These are phyloP conservation scores for Neurospora cerealis DNA, from an alignment of 495 filamentous ascomycete genomes.

Conservation along the genomic window DNA sequence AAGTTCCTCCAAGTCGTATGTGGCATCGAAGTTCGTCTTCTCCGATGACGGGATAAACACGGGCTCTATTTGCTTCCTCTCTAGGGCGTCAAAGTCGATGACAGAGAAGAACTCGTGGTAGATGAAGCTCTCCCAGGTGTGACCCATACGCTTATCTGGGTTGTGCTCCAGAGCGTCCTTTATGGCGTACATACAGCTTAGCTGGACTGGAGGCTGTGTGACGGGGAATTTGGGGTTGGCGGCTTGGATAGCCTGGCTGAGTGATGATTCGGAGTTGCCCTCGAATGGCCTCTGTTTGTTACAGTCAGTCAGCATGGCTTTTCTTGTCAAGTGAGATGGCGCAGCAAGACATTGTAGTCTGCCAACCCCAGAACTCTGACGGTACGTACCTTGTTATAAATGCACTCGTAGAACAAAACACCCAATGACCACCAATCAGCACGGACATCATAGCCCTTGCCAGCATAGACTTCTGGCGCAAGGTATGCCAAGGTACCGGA, in stretches of 20 bases:
- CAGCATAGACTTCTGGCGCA: conserved; percentile 89
- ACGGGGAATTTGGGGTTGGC: conserved; percentile 79
- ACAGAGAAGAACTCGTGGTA: conserved; percentile 80
- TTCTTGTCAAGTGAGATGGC: conserved; percentile 4
- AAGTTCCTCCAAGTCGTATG: conserved; percentile 92
- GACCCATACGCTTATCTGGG: conserved; percentile 68
- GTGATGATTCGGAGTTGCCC: conserved; percentile 67
- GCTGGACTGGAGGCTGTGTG: conserved; percentile 79
- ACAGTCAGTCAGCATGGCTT: conserved; percentile 29
- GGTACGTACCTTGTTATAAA: conserved; percentile 83
- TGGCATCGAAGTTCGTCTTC: conserved; percentile 98
- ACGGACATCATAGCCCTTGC: conserved; percentile 72
- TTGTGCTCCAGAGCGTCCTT: conserved; percentile 72
- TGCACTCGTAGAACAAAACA: conserved; percentile 96
- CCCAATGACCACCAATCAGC: conserved; percentile 99
- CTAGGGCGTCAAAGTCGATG: conserved; percentile 77
- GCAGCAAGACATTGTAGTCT: background rate
- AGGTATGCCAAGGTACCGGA: conserved; percentile 94
- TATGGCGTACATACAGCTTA: conserved; percentile 78
- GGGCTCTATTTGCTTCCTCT: conserved; percentile 82
- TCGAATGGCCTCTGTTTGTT: conserved; percentile 68
- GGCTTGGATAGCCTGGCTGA: conserved; percentile 73
- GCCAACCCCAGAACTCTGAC: background rate
- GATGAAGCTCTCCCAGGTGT: conserved; percentile 70
- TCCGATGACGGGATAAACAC: conserved; percentile 89